Evolutionary conservation across 225 moss, liverwort and hornwort species (phyloP).

Genomic region (Thuidium tamariscinum): DNA sequence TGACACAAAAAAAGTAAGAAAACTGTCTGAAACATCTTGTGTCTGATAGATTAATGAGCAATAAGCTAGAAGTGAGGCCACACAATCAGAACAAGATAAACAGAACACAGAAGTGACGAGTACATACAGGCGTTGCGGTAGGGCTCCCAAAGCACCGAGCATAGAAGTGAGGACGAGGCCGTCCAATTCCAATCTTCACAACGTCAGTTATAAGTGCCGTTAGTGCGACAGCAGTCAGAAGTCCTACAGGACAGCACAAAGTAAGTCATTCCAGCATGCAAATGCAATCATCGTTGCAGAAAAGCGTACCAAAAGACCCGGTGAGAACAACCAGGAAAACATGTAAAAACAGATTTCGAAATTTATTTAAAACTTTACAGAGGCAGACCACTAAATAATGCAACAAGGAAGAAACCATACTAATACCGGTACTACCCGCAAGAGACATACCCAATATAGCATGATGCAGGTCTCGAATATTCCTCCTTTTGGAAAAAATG

Average conservation of each 20-base stretch:
- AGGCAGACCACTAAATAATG: not conserved
- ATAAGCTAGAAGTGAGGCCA: not conserved
- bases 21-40: not conserved
- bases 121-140: slow-evolving; percentile 13
- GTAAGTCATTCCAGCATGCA: not conserved
- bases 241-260: slow-evolving; percentile 21
- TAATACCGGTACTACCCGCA: not conserved
- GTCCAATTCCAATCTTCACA: slow-evolving; percentile 48
- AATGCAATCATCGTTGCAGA: not conserved
- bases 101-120: not conserved
- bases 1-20: not conserved
- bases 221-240: slow-evolving; percentile 36
- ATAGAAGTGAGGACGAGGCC: slow-evolving; percentile 53
- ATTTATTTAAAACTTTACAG: not conserved
- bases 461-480: slow-evolving; percentile 42
- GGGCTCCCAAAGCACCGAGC: slow-evolving; percentile 45
- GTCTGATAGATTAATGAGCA: not conserved
- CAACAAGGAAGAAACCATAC: not conserved
- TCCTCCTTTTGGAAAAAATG: slow-evolving; percentile 15
- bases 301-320: not conserved
- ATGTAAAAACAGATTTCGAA: not conserved
- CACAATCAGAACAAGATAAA: not conserved
- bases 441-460: slow-evolving; percentile 26
- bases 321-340: not conserved
- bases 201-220: slow-evolving; percentile 45